Evolutionary conservation across 495 filamentous ascomycete genomes (phyloP).

Genomic region (Hypomontagnella submonticulosa): DNA sequence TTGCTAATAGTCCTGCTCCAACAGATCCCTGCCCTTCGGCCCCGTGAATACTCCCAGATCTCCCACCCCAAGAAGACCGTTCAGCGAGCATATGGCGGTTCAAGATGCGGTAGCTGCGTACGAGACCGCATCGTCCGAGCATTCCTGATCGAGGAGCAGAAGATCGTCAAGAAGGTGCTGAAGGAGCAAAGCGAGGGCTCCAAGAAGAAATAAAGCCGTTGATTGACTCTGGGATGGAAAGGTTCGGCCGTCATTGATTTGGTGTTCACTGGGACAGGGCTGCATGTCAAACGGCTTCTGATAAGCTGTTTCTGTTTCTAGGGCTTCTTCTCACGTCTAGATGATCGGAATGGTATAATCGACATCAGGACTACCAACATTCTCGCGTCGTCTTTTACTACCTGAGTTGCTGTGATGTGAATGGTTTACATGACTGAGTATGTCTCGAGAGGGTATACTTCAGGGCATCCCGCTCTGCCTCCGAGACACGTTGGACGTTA

Average conservation of each 20-base stretch:
- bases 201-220: conserved; percentile 77
- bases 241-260: conserved; percentile 59
- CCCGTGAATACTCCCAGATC: conserved; percentile 95
- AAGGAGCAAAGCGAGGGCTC: conserved; percentile 77
- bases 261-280: conserved; percentile 63
- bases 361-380: conserved; percentile 43
- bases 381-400: not conserved
- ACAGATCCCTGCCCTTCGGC: conserved; percentile 94
- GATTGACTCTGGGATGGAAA: conserved; percentile 46
- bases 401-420: not conserved
- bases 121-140: conserved; percentile 96
- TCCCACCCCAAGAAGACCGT: conserved; percentile 99
- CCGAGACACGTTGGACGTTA: no score
- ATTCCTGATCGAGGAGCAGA: conserved; percentile 99
- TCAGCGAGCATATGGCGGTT: conserved; percentile 96
- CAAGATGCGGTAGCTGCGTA: conserved; percentile 97
- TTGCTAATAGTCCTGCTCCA: conserved; percentile 29
- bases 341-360: conserved; percentile 51
- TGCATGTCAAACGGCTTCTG: conserved; percentile 54
- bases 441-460: not conserved
- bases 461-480: not conserved
- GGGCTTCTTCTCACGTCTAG: conserved; percentile 58
- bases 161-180: conserved; percentile 99
- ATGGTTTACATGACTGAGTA: not conserved
- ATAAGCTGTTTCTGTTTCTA: conserved; percentile 59